A percentile compares a stretch with the other conserved stretches of the same genome.
These are phyloP conservation scores for Penicillium malachiteum DNA, from an alignment of 495 filamentous ascomycete species.

Conservation along the genomic window DNA sequence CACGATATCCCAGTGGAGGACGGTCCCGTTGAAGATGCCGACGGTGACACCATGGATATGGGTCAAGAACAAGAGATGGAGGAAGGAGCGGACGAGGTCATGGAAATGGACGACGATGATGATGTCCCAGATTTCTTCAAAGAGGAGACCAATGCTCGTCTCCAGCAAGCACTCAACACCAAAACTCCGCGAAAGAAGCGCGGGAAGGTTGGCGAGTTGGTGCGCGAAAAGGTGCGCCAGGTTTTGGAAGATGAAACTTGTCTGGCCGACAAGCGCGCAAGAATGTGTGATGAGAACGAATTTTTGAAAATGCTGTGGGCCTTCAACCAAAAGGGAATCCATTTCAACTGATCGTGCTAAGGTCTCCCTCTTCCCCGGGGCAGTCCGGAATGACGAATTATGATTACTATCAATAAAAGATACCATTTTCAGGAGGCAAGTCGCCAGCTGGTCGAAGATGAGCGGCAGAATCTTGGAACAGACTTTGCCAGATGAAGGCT, in stretches of 20 bases:
- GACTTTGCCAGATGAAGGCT: conserved; percentile 92
- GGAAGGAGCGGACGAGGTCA: conserved; percentile 46
- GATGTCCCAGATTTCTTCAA: conserved; percentile 78
- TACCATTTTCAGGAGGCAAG: conserved; percentile 39
- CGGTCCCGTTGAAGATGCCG: conserved; percentile 46
- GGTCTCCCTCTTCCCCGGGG: conserved; percentile 5
- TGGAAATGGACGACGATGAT: conserved; percentile 58
- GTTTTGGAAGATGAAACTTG: conserved; percentile 75
- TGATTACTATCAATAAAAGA: conserved; percentile 43
- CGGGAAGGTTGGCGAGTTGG: conserved; percentile 72
- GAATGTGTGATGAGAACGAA: conserved; percentile 86
- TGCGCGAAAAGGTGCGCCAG: conserved; percentile 78
- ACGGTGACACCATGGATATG: conserved; percentile 44
- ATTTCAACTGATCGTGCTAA: conserved; percentile 67
- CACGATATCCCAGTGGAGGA: conserved; percentile 79
- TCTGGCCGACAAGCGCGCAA: conserved; percentile 74
- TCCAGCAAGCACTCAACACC: conserved; percentile 40
- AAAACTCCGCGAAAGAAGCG: conserved; percentile 62
- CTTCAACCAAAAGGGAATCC: conserved; percentile 89
- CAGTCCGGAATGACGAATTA: conserved; percentile 31
- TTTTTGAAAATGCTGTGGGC: conserved; percentile 74
- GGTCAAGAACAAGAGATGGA: conserved; percentile 33
- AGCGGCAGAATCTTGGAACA: conserved; percentile 84
- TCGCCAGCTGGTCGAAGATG: conserved; percentile 63
- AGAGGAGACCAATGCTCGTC: conserved; percentile 53